These are phyloP conservation scores for Carex myosuroides DNA, from an alignment of 176 grass and related monocot species.

Conservation along the genomic window DNA sequence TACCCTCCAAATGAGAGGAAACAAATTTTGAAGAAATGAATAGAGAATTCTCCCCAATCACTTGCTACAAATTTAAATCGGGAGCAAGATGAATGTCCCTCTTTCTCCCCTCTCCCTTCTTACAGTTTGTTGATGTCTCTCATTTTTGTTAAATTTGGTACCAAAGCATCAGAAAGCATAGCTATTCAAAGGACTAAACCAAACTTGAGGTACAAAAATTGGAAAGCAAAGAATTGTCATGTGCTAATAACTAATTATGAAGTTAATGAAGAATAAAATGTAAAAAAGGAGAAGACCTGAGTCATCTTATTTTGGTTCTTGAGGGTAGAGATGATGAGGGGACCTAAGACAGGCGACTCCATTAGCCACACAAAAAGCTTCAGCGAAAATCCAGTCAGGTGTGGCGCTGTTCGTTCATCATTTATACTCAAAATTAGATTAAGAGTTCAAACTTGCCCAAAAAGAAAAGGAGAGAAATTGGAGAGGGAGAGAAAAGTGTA, in stretches of 20 bases:
- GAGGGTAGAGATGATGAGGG: conserved; percentile 39
- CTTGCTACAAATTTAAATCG: too few relatives aligned
- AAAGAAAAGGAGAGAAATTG: neutral
- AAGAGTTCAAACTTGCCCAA: neutral
- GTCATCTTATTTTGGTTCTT: conserved; percentile 71
- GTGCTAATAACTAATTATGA: neutral
- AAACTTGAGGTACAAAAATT: neutral
- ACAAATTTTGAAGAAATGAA: too few relatives aligned
- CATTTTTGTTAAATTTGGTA: neutral
- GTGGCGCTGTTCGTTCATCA: conserved; percentile 45
- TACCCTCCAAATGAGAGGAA: too few relatives aligned
- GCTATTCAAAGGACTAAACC: neutral
- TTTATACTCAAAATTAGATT: neutral
- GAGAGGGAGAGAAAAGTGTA: neutral
- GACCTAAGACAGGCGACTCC: conserved; percentile 51
- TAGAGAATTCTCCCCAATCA: too few relatives aligned
- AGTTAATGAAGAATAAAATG: neutral
- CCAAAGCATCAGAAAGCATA: neutral
- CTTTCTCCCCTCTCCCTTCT: neutral
- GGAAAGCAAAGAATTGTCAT: neutral
- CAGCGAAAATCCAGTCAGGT: conserved; percentile 52
- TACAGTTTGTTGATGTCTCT: neutral
- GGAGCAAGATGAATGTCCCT: too few relatives aligned
- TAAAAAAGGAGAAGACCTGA: conserved; percentile 18
- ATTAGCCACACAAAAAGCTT: conserved; percentile 68